Conservation (phyloP, 1,284 basidiomycete genomes). For the Melampsora americana region DNA sequence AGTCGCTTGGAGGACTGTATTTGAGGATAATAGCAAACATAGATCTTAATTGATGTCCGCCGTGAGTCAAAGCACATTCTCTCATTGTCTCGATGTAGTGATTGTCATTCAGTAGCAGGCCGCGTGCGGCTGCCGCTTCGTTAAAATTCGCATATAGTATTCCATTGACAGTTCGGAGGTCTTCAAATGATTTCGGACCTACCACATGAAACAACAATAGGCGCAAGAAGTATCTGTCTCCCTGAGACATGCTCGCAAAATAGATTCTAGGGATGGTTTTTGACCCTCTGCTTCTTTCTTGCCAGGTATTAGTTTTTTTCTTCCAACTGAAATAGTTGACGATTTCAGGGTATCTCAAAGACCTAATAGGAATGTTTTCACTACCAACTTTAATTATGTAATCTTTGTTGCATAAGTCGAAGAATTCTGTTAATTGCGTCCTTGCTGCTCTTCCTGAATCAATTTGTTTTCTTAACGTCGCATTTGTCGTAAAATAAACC, state of each 20-base stretch:
- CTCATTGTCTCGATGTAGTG: no score
- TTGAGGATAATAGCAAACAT: no score
- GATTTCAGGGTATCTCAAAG: no score
- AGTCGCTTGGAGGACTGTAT: no score
- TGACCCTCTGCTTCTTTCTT: no score
- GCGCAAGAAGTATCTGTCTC: conserved; percentile 56
- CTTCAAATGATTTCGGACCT: conserved; percentile 55
- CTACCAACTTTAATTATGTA: no score
- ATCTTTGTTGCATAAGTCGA: neutral
- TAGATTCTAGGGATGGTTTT: conserved; percentile 56
- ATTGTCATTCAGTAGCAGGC: conserved; percentile 53
- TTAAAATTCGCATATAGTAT: conserved; percentile 51
- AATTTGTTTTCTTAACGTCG: neutral
- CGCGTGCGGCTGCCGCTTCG: conserved; percentile 56
- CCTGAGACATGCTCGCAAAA: conserved; percentile 53
- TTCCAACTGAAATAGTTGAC: no score
- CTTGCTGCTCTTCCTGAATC: neutral
- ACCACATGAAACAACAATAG: conserved; percentile 55
- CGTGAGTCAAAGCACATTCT: no score
- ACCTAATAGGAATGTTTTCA: no score
- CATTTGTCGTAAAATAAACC: neutral
- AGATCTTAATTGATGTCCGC: no score
- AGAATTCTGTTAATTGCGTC: conserved; percentile 5
- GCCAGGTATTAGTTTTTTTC: no score
- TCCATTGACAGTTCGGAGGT: conserved; percentile 53